phyloP scores from a whole-genome alignment of 768 basidiomycete genomes.

The Baorangia bicolor region DNA sequence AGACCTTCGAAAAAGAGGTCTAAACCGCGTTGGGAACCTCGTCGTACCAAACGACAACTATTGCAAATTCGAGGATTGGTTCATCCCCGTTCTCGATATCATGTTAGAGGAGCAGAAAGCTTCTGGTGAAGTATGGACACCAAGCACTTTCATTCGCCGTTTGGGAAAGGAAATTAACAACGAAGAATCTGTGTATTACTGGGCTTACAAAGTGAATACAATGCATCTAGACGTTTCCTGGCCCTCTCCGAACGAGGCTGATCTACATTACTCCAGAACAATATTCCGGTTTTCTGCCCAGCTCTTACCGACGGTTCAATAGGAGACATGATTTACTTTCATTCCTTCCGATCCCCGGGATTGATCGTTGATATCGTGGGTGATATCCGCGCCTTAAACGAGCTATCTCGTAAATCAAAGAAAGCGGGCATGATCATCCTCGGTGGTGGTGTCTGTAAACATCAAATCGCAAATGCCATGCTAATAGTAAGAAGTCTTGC shows the following conservation, averaged over 20 bases:
- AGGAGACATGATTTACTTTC: constrained; percentile 99
- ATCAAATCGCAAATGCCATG: constrained; percentile 99
- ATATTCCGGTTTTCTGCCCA: constrained; percentile 98
- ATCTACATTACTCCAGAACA: constrained; percentile 60
- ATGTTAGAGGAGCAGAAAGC: constrained; percentile 89
- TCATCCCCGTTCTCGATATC: constrained; percentile 86
- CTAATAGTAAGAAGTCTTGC: constrained; percentile 66
- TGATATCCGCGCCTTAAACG: constrained; percentile 91
- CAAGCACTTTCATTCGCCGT: constrained; percentile 88
- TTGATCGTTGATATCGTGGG: constrained; percentile 90
- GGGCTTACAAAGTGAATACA: constrained; percentile 93
- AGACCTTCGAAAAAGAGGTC: constrained; percentile 79
- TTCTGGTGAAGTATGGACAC: constrained; percentile 76
- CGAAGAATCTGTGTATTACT: constrained; percentile 97
- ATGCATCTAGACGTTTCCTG: constrained; percentile 13
- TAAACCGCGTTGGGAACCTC: constrained; percentile 97
- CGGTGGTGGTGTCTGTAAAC: constrained; percentile 98
- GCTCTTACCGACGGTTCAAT: constrained; percentile 97
- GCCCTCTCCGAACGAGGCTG: constrained; percentile 22
- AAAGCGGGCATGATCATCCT: constrained; percentile 99
- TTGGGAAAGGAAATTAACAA: constrained; percentile 98
- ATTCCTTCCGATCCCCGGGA: constrained; percentile 86
- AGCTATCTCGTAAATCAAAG: constrained; percentile 78
- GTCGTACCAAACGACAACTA: constrained; percentile 98
- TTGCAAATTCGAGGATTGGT: constrained; percentile 99